A percentile compares a stretch with the other conserved stretches of the same genome.
These are phyloP conservation scores for Lactarius tabidus DNA, from an alignment of 768 basidiomycete genomes.

Conservation along the genomic window DNA sequence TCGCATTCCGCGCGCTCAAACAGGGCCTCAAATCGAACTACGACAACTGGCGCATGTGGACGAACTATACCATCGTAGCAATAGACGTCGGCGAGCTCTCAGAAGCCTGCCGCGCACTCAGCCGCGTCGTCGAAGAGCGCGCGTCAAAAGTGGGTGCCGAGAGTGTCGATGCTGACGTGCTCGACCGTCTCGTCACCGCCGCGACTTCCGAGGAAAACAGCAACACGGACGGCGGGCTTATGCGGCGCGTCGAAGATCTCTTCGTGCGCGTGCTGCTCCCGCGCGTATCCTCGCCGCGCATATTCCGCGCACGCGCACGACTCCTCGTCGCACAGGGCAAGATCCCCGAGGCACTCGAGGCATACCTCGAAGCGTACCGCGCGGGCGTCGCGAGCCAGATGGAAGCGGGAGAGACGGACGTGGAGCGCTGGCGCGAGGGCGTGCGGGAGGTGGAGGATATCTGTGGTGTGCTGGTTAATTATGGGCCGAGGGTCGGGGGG, in stretches of 20 bases:
- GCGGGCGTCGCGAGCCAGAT: conserved; percentile 55
- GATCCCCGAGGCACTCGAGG: conserved; percentile 76
- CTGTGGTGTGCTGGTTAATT: conserved; percentile 76
- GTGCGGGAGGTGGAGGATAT: conserved; percentile 77
- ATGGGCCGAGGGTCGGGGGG: conserved; percentile 64
- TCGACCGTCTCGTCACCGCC: conserved; percentile 85
- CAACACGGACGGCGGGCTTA: conserved; percentile 66
- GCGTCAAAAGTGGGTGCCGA: conserved; percentile 46
- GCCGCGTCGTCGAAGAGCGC: conserved; percentile 78
- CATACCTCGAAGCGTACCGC: conserved; percentile 84
- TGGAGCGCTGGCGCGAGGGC: conserved; percentile 67
- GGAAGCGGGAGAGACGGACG: conserved; percentile 65
- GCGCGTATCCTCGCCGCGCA: conserved; percentile 67
- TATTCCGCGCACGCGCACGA: conserved; percentile 84
- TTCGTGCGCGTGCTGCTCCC: conserved; percentile 80
- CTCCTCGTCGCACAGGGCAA: conserved; percentile 66
- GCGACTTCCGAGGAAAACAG: conserved; percentile 59
- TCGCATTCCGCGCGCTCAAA: conserved; percentile 90
- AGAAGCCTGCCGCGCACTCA: conserved; percentile 81
- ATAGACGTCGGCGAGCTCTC: conserved; percentile 90
- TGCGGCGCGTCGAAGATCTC: conserved; percentile 62
- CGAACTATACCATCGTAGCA: conserved; percentile 92
- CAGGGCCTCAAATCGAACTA: conserved; percentile 82
- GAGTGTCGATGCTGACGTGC: conserved; percentile 78
- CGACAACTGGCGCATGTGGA: conserved; percentile 98